Evolutionary conservation across 176 grass and related monocot genomes (phyloP).

Genomic region (Paspalum notatum): DNA sequence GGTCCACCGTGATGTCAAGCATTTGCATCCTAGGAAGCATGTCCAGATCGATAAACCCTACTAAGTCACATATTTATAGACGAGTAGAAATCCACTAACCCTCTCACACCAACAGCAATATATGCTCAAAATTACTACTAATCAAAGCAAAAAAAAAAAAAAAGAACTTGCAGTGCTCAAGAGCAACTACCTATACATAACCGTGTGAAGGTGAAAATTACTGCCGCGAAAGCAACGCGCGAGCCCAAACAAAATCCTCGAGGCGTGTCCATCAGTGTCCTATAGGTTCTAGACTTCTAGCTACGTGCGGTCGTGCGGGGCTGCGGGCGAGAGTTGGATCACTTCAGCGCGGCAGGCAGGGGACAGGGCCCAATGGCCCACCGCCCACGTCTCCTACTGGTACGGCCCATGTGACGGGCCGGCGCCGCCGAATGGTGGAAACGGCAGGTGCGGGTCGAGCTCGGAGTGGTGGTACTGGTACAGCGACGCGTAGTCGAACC

Average conservation of each 20-base stretch:
- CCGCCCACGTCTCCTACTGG: not conserved
- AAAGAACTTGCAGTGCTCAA: not conserved
- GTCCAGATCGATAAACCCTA: too few species aligned
- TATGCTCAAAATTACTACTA: too few species aligned
- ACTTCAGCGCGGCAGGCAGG: not conserved
- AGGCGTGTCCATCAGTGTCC: too few species aligned
- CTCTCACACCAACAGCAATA: too few species aligned
- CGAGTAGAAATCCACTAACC: too few species aligned
- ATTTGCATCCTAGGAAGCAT: too few species aligned
- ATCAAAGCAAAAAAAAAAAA: not conserved
- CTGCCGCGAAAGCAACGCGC: not conserved
- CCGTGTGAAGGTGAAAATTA: constrained; percentile 9
- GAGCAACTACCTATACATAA: not conserved
- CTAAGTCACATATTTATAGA: too few species aligned
- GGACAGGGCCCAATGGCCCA: too few species aligned
- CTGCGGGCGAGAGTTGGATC: too few species aligned
- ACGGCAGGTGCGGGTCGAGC: constrained; percentile 25
- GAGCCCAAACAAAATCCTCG: not conserved
- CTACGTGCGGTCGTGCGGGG: too few species aligned
- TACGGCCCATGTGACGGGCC: constrained; percentile 7
- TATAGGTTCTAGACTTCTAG: too few species aligned
- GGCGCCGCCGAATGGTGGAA: constrained; percentile 25
- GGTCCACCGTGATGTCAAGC: too few species aligned
- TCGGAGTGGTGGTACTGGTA: constrained; percentile 25
- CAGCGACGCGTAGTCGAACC: constrained; percentile 24